Evolutionary conservation across 352 stramenopile species (phyloP), one percentile per base, ranked within the genome.

Genomic region (Globisporangium iwayamae): DNA sequence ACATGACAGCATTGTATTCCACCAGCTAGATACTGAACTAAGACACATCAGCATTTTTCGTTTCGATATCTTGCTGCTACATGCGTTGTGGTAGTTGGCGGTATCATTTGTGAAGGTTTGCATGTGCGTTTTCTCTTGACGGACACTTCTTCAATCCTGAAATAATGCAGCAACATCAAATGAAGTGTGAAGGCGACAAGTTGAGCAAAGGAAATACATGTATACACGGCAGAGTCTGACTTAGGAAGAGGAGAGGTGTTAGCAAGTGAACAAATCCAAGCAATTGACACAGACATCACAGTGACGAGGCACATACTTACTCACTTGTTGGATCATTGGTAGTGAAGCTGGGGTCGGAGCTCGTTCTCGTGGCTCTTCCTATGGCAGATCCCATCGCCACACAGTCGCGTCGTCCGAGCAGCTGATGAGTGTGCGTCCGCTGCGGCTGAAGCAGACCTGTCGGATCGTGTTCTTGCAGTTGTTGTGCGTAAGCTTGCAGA

Each of bases 401-500:
- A 92, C 83, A 2, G 80, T 87, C 46, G 81, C 75, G 66, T 89
- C 81, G 70, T 90, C 81, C 28, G 83, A 85, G 73, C 83, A 92
- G 20, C 72, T 83, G 66, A 92, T 79, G 43, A 92, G 79, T 4
- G 81, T 92, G 56, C 67, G 75, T 20, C 83, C 83, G 22, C 74
- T 86, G 61, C 84, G 83, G 56, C 83, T 92, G 63, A 92, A 92
- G 63, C 79, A 87, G 57, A 90, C 79, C 69, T 92, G 83, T 10
- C 83, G 83, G 57, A 92, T 81, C 60, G 83, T 92, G 69, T 65
- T 86, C 74, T 92, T 92, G 72, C 81, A 90, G 62, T 70, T 86
- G 60, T 72, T 78, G 69, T 92, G 83, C 48, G 74, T 83, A 48
- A 92, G 69, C 67, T 92, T 92, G 71, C 75, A 89, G 16, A 89